Conservation (phyloP, 352 stramenopile species). For the Globisporangium ultimum region DNA sequence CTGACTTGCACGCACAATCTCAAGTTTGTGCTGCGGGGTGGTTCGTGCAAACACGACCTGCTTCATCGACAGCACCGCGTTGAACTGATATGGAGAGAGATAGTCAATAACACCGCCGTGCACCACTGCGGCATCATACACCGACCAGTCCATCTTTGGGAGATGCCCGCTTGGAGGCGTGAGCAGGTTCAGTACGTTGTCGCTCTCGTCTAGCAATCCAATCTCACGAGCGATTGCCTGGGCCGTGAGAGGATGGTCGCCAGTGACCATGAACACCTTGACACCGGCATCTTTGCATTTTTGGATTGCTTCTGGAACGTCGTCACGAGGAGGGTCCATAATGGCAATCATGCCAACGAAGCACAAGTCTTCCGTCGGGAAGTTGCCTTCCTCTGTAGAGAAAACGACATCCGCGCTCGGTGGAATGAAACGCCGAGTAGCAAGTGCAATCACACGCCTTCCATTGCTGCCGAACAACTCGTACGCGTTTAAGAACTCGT, state of each 20-base stretch:
- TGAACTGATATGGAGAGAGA: constrained; percentile 27
- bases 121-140: constrained; percentile 64
- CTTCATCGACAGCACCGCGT: constrained; percentile 25
- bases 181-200: constrained; percentile 34
- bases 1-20: constrained; percentile 36
- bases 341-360: constrained; percentile 92
- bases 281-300: constrained; percentile 84
- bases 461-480: constrained; percentile 41
- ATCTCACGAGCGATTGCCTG: constrained; percentile 82
- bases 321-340: constrained; percentile 87
- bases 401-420: constrained; percentile 15
- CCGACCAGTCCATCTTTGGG: constrained; percentile 17
- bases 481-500: constrained; percentile 50
- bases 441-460: constrained; percentile 40
- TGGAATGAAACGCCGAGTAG: constrained; percentile 29
- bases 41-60: constrained; percentile 94
- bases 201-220: constrained; percentile 61
- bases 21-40: constrained; percentile 54
- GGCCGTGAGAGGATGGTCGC: constrained; percentile 86
- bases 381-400: constrained; percentile 34
- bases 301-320: constrained; percentile 68
- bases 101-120: constrained; percentile 31
- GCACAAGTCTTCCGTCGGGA: constrained; percentile 29
- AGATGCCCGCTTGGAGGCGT: constrained; percentile 11
- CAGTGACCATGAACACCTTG: constrained; percentile 93